Base-by-base conservation (phyloP, 768 basidiomycete genomes). In the Steccherinum ochraceum region DNA sequence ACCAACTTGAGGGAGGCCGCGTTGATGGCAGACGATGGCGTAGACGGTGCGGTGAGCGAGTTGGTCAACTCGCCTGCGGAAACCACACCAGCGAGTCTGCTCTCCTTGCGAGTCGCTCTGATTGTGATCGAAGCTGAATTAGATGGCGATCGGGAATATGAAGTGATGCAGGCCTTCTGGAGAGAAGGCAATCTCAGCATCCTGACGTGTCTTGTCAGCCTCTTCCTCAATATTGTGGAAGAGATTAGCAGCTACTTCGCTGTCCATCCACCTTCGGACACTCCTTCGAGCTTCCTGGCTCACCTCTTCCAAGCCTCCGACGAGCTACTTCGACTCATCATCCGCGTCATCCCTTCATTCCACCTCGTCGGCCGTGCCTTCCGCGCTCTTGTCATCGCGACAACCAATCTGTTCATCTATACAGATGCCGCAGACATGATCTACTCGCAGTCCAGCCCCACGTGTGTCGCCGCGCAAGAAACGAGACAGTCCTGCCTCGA, bases 21-120 rank as follows among this genome's bases (percentile, higher is more conserved):
- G 0, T 66, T 74, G 21, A 78, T 90, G n/a, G 83, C 79, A 0
- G 79, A 87, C 26, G 80, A 85, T 50, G 86, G 87, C 1, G 60
- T 88, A 2, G 58, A 72, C 0, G 78, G 79, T 18, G 86, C 83
- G 1, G 66, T 87, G 12, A 81, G 83, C 44, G 83, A 86, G 59
- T 65, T 89, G 23, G 56, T 72, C 46, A 73, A 72, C 58, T 7
- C 30, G 7, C 64, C 72, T 48, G 73, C 70, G 53, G 70, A 74
- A 25, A 72, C 72, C 13, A 81, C 83, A 13, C 25, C 80, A 48
- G 77, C 78, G 1, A 71, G 77, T 42, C 60, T 88, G 18, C 76
- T 81, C 26, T 78, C 76, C 5, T 64, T 90, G 12, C 78, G 86
- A 1, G 80, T 86, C 24, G 80, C 86, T 0, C 58, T 86, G 12